Percentiles rank a stretch among this genome's conserved stretches.
Conservation (phyloP, 495 filamentous ascomycete genomes). For the Parathielavia appendiculata region DNA sequence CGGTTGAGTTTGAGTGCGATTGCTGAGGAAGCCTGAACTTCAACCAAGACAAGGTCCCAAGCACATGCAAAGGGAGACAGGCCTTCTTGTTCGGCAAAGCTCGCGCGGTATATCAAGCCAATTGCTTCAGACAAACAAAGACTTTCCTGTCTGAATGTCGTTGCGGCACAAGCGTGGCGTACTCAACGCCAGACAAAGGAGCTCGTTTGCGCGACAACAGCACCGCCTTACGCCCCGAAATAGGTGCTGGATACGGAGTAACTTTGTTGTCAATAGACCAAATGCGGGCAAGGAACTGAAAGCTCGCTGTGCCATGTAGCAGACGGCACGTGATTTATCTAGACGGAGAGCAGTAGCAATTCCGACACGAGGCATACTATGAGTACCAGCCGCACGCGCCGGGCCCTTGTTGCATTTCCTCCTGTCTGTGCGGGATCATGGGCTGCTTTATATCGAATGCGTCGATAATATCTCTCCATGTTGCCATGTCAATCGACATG, state of each 20-base stretch:
- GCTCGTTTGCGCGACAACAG: not conserved
- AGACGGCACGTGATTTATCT: no score
- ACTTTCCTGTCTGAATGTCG: not conserved
- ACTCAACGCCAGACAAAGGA: not conserved
- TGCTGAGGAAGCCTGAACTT: not conserved
- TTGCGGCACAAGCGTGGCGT: not conserved
- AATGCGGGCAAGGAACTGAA: no score
- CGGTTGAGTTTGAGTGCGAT: not conserved
- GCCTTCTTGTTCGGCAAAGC: not conserved
- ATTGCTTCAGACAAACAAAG: not conserved
- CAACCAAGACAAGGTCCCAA: not conserved
- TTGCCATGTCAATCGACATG: constrained; percentile 74
- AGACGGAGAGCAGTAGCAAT: no score
- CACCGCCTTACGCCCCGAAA: not conserved
- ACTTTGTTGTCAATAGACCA: not conserved
- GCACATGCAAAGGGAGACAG: not conserved
- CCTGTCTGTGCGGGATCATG: constrained; percentile 78
- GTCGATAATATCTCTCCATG: constrained; percentile 70
- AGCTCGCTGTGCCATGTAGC: no score
- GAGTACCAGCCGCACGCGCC: constrained; percentile 73
- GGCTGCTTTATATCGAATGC: constrained; percentile 67
- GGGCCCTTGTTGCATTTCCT: constrained; percentile 50
- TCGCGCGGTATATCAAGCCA: not conserved
- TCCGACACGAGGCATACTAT: constrained; percentile 25
- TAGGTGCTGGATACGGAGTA: not conserved